Conservation (phyloP, 2,329 filamentous ascomycete genomes). For the Penicillium sp. region DNA sequence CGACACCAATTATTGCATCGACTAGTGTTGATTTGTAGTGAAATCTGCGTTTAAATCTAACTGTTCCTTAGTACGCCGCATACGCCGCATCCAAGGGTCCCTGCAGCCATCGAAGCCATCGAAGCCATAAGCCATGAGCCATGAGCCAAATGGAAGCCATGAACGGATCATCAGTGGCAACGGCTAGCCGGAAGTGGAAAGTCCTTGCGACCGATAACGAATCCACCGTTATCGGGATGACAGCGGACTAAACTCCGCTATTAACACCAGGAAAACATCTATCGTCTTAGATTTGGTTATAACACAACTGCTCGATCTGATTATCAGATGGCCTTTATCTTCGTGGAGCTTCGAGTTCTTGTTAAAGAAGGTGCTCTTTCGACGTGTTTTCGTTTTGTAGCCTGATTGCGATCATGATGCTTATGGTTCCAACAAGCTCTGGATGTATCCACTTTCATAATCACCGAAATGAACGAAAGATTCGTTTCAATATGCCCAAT, state of each 20-base stretch:
- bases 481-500: background rate
- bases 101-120: constrained; percentile 4
- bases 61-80: background rate
- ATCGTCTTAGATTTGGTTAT: background rate
- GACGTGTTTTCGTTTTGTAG: background rate
- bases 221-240: constrained; percentile 1
- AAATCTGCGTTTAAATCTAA: background rate
- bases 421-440: background rate
- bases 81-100: background rate
- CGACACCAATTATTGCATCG: background rate
- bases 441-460: background rate
- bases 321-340: background rate
- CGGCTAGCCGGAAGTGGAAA: constrained; percentile 13
- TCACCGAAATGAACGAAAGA: background rate
- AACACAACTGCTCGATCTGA: background rate
- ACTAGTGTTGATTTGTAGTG: background rate
- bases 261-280: background rate
- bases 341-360: background rate
- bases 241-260: constrained; percentile 7
- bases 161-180: constrained; percentile 13
- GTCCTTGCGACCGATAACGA: constrained; percentile 24
- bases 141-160: background rate
- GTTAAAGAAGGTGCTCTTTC: background rate
- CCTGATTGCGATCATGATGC: background rate
- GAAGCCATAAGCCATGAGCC: background rate